These are phyloP conservation scores for Cryptococcus sp. DNA, from an alignment of 1,284 basidiomycete genomes.

Conservation along the genomic window DNA sequence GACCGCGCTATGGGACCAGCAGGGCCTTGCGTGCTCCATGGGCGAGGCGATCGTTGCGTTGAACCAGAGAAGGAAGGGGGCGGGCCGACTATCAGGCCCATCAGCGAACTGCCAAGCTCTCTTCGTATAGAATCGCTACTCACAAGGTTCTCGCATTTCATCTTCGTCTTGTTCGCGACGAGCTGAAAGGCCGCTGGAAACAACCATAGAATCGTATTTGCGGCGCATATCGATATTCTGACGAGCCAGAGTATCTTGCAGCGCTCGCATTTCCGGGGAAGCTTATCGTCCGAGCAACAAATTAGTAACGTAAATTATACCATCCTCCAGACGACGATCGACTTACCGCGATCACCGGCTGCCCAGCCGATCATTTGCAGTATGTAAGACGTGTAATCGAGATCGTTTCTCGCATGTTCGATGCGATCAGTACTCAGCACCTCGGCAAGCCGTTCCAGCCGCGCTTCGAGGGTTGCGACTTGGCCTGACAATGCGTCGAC, in stretches of 20 bases:
- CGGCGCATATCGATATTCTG: slow-evolving; percentile 28
- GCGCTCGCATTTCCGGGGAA: slow-evolving; percentile 19
- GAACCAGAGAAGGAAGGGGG: not conserved
- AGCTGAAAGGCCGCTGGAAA: slow-evolving; percentile 25
- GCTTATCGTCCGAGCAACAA: not conserved
- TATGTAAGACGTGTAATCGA: slow-evolving; percentile 38
- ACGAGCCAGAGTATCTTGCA: slow-evolving; percentile 32
- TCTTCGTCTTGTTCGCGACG: slow-evolving; percentile 2
- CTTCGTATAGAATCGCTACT: not conserved
- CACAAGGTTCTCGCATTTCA: not conserved
- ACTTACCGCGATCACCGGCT: slow-evolving; percentile 27
- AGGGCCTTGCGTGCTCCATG: not conserved
- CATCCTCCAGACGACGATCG: no score
- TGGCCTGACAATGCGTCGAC: slow-evolving; percentile 25
- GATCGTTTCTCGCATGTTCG: slow-evolving; percentile 30
- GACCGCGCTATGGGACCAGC: not conserved
- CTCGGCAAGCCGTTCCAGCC: slow-evolving; percentile 28
- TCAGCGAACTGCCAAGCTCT: not conserved
- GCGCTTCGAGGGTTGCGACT: slow-evolving; percentile 37
- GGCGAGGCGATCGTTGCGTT: not conserved
- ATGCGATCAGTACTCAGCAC: slow-evolving; percentile 37
- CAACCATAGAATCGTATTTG: slow-evolving; percentile 34
- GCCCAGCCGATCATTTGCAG: slow-evolving; percentile 40
- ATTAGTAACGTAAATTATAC: not conserved
- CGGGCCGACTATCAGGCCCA: not conserved